Base-by-base conservation (phyloP, 768 basidiomycete species). In the Kwoniella heveanensis region DNA sequence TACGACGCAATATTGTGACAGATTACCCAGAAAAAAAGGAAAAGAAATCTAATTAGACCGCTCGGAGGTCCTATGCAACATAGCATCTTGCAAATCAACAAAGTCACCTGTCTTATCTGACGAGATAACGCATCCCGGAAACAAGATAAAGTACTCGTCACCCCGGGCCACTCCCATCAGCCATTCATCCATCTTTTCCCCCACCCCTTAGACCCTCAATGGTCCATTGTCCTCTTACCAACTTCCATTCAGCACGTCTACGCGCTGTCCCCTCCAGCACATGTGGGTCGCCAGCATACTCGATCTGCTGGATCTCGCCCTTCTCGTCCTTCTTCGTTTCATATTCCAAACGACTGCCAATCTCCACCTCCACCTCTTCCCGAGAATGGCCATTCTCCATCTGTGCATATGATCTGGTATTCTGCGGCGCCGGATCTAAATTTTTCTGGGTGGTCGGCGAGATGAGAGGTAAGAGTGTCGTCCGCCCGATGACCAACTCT, bases 401-500 rank as follows among this genome's bases (percentile, higher is more conserved):
- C 9, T 8, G 25, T 22, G 36, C 15, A 32, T 2, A 15, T 17
- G 32, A 30, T 17, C 13, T n/a, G 15, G 53, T 1, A 27, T 48
- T 17, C 4, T 44, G 39, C 6, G 39, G 9, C 10, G 39, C 8
- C 8, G 39, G 39, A 19, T 44, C 19, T 24, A 5, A 9, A 26
- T 49, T 49, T 22, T 5, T 47, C 46, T 21, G 17, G 4, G 2
- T 32, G 9, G 54, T 21, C 26, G 49, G 15, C 27, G 21, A 15
- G 19, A 59, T 47, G 6, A 58, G 47, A 13, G 63, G 63, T 47
- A 59, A 19, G 6, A 64, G 37, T 3, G 32, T 48, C 6, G 63
- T 46, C n/a, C 50, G n/a, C 7, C 63, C 63, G 10, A 64, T 54
- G 12, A 64, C 51, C 50, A 64, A 30, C 27, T 64, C 50, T 12